These are phyloP conservation scores for Euphorbia peplus DNA, from an alignment of 345 rosid species.

Conservation along the genomic window DNA sequence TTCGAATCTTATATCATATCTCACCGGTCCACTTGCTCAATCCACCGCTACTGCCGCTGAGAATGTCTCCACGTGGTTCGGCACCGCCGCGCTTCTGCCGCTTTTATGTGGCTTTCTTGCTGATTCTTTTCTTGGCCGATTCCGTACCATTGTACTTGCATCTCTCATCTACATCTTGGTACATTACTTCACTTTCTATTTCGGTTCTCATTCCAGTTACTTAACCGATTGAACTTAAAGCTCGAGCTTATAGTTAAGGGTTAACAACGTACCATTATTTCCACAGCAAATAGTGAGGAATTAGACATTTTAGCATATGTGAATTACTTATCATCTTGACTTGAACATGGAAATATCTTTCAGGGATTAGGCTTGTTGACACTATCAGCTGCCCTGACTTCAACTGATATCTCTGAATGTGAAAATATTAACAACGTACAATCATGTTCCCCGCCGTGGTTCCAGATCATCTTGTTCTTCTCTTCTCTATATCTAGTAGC, in stretches of 20 bases:
- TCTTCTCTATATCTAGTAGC: slow-evolving; percentile 23
- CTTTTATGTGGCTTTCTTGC: slow-evolving; percentile 16
- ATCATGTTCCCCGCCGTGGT: slow-evolving; percentile 6
- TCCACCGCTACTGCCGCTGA: slow-evolving; percentile 17
- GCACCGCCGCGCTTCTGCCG: slow-evolving; percentile 18
- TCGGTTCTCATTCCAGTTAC: too few relatives aligned
- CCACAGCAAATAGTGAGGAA: too few relatives aligned
- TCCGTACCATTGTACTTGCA: slow-evolving; percentile 13
- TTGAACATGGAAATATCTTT: neutral
- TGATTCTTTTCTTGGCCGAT: slow-evolving; percentile 22
- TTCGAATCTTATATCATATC: slow-evolving; percentile 18
- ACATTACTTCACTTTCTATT: too few relatives aligned
- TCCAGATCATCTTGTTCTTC: slow-evolving; percentile 13
- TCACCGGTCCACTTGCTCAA: slow-evolving; percentile 17
- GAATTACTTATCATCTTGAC: neutral
- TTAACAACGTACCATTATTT: too few relatives aligned
- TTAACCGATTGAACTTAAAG: too few relatives aligned
- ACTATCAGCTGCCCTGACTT: slow-evolving; percentile 15
- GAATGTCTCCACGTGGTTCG: slow-evolving; percentile 15
- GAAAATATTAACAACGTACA: neutral
- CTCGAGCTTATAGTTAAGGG: too few relatives aligned
- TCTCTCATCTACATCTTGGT: slow-evolving; percentile 16
- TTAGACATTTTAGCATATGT: neutral
- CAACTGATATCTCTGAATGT: neutral
- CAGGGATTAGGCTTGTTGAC: slow-evolving; percentile 20